phyloP scores from a whole-genome alignment of 257 asterid genomes.

The Solanum piurae region DNA sequence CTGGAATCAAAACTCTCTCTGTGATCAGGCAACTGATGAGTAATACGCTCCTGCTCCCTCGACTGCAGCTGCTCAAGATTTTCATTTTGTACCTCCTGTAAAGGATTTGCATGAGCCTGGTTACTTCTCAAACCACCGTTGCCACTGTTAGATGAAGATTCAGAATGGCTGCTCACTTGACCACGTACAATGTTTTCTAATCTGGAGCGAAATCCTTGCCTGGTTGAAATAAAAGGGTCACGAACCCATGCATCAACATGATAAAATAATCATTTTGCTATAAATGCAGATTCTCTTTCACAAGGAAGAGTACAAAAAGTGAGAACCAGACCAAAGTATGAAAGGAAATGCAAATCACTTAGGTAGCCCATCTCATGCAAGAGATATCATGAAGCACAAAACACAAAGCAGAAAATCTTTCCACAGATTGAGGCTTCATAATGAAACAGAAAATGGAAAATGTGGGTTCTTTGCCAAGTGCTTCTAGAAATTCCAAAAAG shows the following conservation, averaged over 20 bases:
- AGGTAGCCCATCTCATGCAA: neutral
- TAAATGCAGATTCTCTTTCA: neutral
- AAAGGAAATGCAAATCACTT: neutral
- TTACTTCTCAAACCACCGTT: constrained; percentile 33
- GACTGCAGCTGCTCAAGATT: constrained; percentile 23
- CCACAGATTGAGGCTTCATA: neutral
- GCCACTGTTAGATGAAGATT: constrained; percentile 30
- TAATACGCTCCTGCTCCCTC: constrained; percentile 20
- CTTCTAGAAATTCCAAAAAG: neutral
- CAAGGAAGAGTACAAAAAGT: neutral
- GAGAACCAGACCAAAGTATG: neutral
- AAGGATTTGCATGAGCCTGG: constrained; percentile 29
- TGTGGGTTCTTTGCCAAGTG: neutral
- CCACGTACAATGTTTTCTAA: constrained; percentile 66
- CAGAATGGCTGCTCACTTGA: constrained; percentile 63
- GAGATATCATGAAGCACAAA: neutral
- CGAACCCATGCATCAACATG: neutral
- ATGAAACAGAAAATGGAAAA: neutral
- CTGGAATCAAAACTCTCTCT: constrained; percentile 24
- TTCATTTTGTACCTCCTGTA: constrained; percentile 47
- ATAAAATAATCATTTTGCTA: neutral
- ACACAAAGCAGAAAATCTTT: neutral
- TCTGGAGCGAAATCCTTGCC: constrained; percentile 84
- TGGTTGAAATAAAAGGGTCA: constrained; percentile 21
- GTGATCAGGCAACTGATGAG: constrained; percentile 29